A percentile compares a stretch with the other conserved stretches of the same genome.
These are phyloP conservation scores for Fonsecaea multimorphosa DNA, from an alignment of 2,329 filamentous ascomycete species.

Conservation along the genomic window DNA sequence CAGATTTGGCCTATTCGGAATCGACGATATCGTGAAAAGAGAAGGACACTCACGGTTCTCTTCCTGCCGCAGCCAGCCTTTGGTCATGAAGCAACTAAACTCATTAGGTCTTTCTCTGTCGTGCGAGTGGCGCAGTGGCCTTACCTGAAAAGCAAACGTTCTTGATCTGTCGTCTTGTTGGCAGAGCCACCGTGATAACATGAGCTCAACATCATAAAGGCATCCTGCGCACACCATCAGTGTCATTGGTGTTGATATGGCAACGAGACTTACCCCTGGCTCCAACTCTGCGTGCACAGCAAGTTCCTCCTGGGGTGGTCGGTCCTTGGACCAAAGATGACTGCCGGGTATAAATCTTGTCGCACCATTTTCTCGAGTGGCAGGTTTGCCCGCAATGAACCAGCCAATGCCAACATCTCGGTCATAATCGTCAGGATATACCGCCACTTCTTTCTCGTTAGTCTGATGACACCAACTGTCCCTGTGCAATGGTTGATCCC, in stretches of 20 bases:
- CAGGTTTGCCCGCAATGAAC: constrained; percentile 39
- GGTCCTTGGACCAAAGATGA: constrained; percentile 40
- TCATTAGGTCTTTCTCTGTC: not conserved
- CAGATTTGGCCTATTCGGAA: not conserved
- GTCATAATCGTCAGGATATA: constrained; percentile 30
- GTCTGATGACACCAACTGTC: constrained; percentile 49
- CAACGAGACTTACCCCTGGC: constrained; percentile 38
- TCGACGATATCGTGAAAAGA: not conserved
- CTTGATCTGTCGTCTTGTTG: constrained; percentile 40
- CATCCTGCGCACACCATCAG: constrained; percentile 37
- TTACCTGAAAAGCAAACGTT: constrained; percentile 38
- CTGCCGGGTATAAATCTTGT: constrained; percentile 43
- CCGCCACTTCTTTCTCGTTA: constrained; percentile 26
- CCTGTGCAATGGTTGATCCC: constrained; percentile 45
- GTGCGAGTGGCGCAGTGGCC: not conserved
- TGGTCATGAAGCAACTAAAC: constrained; percentile 37
- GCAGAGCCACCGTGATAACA: constrained; percentile 46
- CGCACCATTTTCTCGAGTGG: constrained; percentile 42
- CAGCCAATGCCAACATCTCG: constrained; percentile 38
- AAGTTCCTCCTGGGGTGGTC: constrained; percentile 28
- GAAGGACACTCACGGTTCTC: constrained; percentile 21
- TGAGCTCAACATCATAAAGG: constrained; percentile 47
- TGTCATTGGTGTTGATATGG: not conserved
- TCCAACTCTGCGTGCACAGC: constrained; percentile 43
- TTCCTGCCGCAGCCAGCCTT: constrained; percentile 39